Conservation (phyloP, 805 yeast species). For the Ogataea paraovalis region DNA sequence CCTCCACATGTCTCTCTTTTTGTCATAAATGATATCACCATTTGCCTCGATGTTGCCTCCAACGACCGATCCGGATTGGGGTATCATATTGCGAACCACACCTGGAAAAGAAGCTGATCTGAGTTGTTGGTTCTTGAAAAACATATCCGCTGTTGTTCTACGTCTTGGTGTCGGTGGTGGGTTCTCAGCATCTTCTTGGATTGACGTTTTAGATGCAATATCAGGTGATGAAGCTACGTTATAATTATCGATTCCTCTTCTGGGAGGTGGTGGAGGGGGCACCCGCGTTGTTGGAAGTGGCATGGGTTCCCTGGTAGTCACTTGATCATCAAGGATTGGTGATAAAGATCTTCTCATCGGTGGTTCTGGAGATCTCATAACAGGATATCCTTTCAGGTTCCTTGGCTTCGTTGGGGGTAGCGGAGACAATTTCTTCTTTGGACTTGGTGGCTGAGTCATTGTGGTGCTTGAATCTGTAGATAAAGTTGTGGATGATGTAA, state of each 20-base stretch:
- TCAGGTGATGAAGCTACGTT: not conserved
- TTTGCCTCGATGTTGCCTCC: not conserved
- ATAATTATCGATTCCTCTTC: constrained; percentile 6
- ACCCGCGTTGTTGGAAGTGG: not conserved
- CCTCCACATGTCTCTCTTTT: constrained; percentile 54
- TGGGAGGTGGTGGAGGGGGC: constrained; percentile 12
- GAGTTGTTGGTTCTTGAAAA: constrained; percentile 1
- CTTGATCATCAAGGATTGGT: not conserved
- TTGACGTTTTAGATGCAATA: not conserved
- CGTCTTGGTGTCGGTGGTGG: constrained; percentile 1
- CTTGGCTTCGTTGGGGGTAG: constrained; percentile 46
- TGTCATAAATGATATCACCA: constrained; percentile 35
- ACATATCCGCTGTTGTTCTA: constrained; percentile 1
- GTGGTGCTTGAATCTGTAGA: constrained; percentile 6
- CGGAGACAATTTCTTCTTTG: constrained; percentile 30
- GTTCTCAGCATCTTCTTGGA: not conserved
- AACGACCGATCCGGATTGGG: not conserved
- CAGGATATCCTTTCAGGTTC: constrained; percentile 32
- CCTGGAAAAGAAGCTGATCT: not conserved
- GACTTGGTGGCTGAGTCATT: not conserved
- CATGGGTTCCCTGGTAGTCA: not conserved
- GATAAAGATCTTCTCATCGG: not conserved
- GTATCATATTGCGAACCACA: not conserved
- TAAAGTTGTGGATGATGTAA: constrained; percentile 13
- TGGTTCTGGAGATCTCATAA: not conserved